Evolutionary conservation across 163 green algal species (phyloP), one percentile per base, ranked within the genome.

Genomic region (Scenedesmus sp.): DNA sequence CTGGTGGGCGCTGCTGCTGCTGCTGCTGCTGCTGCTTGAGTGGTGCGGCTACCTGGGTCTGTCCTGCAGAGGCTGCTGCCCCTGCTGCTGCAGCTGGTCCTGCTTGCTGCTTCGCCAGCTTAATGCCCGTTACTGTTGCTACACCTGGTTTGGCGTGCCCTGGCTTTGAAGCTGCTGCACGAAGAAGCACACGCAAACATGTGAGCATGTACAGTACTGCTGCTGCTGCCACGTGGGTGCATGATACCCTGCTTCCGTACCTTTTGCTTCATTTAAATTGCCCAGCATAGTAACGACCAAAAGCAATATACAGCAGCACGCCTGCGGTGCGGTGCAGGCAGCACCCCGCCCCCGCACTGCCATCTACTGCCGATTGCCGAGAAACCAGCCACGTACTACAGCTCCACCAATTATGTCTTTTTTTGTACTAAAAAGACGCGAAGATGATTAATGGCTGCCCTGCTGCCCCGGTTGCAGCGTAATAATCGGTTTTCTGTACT

Each of bases 1-100:
- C 20, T 52, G 23, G 12, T 15, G 64, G 64, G 64, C 64, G 64
- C 64, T 76, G 64, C 64, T 18, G 26, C 77, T 62, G 77, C 77
- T 85, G 77, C 77, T 85, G 77, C 77, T 85, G 70, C 70, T 79
- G 67, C 67, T 79, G 67, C 67, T 79, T 26, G 16, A 34, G 66
- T 34, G 18, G 3, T 34, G 66, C 16, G 26, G 15, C 3, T 76
- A 23, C 23, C 70, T 79, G 70, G 70, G 7, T 23, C 23, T 79
- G 70, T 52, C 23, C 70, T 52, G 70, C 70, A 79, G 20, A 13
- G 23, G 3, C 5, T 79, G 70, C 70, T 79, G 70, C 23, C 4
- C 23, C 70, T 52, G 70, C 5, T 79, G 70, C 70, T 79, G 70
- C 23, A 4, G 70, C 70, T 52, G 70, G 70, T 23, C 15, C 46